Base-by-base conservation (phyloP, 176 grass and related monocot species). In the Carex scoparia region DNA sequence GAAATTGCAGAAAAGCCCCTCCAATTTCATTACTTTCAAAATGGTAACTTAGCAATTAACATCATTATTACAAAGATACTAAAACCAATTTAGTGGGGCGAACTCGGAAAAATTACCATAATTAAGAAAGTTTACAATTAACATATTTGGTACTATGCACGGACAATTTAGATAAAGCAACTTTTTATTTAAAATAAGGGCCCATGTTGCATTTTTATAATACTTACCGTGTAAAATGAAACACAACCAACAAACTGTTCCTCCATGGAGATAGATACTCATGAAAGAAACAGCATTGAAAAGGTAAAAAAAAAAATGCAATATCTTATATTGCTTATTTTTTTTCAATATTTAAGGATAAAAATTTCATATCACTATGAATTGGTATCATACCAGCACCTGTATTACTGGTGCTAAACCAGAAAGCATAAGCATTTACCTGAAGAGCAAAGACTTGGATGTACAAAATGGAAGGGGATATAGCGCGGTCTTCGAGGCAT, bases 371-470 rank as follows among this genome's bases (percentile, higher is more conserved):
- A 61, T 13, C 61, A 63, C 19, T n/a, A 63, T 63, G 61, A 28
- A 63, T 63, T 28, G 19, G 61, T 63, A 83, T 54, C 11, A 88
- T 33, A 66, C 60, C 76, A 28, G 57, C 42, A 85, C 13, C 70
- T 59, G 32, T 62, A 57, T 87, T 27, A 63, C 61, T 6, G n/a
- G 19, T 63, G 61, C 5, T 28, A 10, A 58, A 35, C 28, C 23
- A 35, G 12, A 57, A 19, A 57, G 28, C 27, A 14, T 2, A 35
- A 79, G 28, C 74, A 79, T 32, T 90, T 98, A 95, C 96, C 96
- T 99, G 92, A 87, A 92, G 28, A 69, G 88, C 63, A 88, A 89
- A 93, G 64, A 94, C 93, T 89, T 99, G 96, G 61, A 99, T 86
- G 68, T 87, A 90, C 79, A 99, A 67, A 87, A 99, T 81, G 84